Evolutionary conservation across 805 yeast species (phyloP), one percentile per base, ranked within the genome.

Genomic region (Candida verbasci): DNA sequence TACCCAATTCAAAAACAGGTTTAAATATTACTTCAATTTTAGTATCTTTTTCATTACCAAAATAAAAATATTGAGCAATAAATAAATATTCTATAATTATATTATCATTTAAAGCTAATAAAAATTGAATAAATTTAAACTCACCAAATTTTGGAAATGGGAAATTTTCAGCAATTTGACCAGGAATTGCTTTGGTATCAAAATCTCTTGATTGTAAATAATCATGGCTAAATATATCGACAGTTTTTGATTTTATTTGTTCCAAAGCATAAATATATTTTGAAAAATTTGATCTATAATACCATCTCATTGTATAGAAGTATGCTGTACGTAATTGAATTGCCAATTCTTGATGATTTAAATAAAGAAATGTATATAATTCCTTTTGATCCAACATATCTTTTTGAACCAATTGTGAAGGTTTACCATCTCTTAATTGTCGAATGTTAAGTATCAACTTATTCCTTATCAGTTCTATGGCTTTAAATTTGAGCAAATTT

Each of bases 221-320:
- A 29, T 81, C 89, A 23, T 35, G 10, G 0, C 88, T 87, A 34
- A 84, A 60, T 39, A 65, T 70, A 43, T 82, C 93, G 7, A 82
- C 74, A 16, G 60, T 60, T 35, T 70, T 68, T 12, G 80, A 45
- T 29, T 72, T 75, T 40, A 87, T 57, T 45, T 77, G 78, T 41
- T 84, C 84, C 34, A 89, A 58, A 1, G 94, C 78, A 42, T 80
- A 76, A 25, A 81, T 58, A 59, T 88, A 89, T 44, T 88, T 76
- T 12, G 81, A 78, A 52, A 89, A 91, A 47, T 84, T 76, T 39
- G 82, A 74, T 40, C 73, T 69, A 56, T 93, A 93, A 62, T 91
- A 93, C 98, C 98, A 93, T 49, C 76, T 69, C 86, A 93, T 89
- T 2, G 97, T 91, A 50, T 79, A 80, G 14, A 80, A 63, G 55